Conservation (phyloP, 495 filamentous ascomycete genomes). For the Chaetomium fimeti region DNA sequence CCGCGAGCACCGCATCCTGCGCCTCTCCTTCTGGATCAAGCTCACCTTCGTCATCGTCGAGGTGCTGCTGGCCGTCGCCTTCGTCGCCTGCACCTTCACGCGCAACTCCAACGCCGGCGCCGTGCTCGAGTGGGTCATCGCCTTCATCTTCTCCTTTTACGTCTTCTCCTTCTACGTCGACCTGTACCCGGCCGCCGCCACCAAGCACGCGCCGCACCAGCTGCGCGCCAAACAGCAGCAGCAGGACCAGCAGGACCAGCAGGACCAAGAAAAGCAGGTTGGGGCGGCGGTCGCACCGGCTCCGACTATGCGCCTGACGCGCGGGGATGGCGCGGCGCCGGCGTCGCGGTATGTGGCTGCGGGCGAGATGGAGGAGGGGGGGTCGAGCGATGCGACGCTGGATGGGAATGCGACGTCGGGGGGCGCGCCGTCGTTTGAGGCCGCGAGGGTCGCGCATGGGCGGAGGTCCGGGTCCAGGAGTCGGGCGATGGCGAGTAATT, state of each 20-base stretch:
- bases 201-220: conserved; percentile 39
- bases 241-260: neutral
- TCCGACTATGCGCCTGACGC: neutral
- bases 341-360: neutral
- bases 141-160: conserved; percentile 88
- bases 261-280: neutral
- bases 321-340: neutral
- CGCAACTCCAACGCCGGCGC: conserved; percentile 54
- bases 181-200: conserved; percentile 73
- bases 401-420: neutral
- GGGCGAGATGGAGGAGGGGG: conserved; percentile 20
- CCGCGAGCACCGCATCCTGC: conserved; percentile 68
- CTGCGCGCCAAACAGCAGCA: conserved; percentile 24
- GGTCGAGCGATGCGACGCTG: conserved; percentile 1
- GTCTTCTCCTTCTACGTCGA: conserved; percentile 87
- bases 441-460: neutral
- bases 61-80: conserved; percentile 68
- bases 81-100: conserved; percentile 48
- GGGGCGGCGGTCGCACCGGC: neutral
- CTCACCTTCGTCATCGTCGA: conserved; percentile 76
- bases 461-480: neutral
- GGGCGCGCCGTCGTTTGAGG: neutral
- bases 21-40: conserved; percentile 79
- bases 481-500: conserved; percentile 14
- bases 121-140: conserved; percentile 72